Evolutionary conservation across 495 filamentous ascomycete species (phyloP), one percentile per base, ranked within the genome.

Genomic region (Mycothermus thermophilus): DNA sequence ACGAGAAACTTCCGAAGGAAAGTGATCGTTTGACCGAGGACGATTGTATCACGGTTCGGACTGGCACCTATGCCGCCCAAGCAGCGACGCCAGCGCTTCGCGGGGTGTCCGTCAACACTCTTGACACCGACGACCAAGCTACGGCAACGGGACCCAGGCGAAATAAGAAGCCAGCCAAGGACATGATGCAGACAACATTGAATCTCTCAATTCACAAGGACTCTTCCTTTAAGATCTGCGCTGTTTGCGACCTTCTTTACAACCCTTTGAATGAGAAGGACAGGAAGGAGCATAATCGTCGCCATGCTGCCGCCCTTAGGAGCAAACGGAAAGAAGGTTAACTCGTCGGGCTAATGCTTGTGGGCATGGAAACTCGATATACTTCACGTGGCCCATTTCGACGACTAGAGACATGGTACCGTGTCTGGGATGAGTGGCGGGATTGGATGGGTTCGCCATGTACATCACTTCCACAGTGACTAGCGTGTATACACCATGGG

Each of bases 211-310:
- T 55, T 5, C 45, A 46, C 4, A 43, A 50, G 8, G 54, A 55
- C 1, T 46, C 58, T 1, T 55, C 51, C 1, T 66, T 67, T 31
- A 55, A 51, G 0, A 50, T 66, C 26, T 67, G 64, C 34, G 60
- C 55, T 23, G 54, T 58, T 17, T 68, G 64, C 40, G 49, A 57
- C 7, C 57, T 65, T 28, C 34, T 68, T 12, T 68, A 65, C 38
- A 68, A 68, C 25, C 60, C 58, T 2, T 44, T 64, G 25, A 59
- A 67, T 34, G 51, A 59, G 23, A 53, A 62, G 27, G 64, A 68
- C 34, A 51, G 58, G 18, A 58, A 55, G 32, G 57, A 50, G 24
- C 64, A 68, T 40, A 55, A 51, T 22, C 52, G 44, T 29, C 50
- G 49, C 13, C 64, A 68, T 38, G 44, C 50, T 10, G 52, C 51